A percentile compares a stretch with the other conserved stretches of the same genome.
phyloP scores from a whole-genome alignment of 2,329 filamentous ascomycete species.

The Aspergillus sp. region DNA sequence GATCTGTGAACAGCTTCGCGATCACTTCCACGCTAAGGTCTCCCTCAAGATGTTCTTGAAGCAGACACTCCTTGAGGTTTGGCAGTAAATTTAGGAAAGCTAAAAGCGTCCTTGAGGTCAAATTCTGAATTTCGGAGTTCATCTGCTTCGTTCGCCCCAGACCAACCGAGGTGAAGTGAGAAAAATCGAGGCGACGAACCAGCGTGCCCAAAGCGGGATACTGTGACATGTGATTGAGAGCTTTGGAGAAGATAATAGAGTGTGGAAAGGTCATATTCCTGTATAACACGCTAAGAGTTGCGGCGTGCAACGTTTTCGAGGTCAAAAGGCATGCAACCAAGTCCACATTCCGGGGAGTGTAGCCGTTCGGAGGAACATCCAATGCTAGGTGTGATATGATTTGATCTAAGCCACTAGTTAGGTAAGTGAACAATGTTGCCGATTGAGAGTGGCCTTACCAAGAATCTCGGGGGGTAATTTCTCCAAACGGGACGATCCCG shows the following conservation, averaged over 20 bases:
- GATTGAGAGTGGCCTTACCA: slow-evolving; percentile 56
- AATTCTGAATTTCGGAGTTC: slow-evolving; percentile 73
- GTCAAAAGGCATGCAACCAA: slow-evolving; percentile 75
- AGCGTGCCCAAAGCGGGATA: slow-evolving; percentile 74
- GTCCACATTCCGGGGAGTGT: slow-evolving; percentile 76
- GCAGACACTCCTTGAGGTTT: slow-evolving; percentile 75
- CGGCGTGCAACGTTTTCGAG: slow-evolving; percentile 74
- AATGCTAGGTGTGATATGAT: slow-evolving; percentile 76
- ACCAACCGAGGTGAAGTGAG: slow-evolving; percentile 80
- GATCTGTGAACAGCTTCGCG: slow-evolving; percentile 69
- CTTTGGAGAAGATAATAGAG: slow-evolving; percentile 82
- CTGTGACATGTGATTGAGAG: slow-evolving; percentile 68
- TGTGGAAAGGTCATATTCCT: slow-evolving; percentile 80
- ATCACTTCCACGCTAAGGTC: slow-evolving; percentile 73
- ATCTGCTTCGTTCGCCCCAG: slow-evolving; percentile 76
- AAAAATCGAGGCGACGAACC: slow-evolving; percentile 80
- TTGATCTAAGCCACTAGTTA: slow-evolving; percentile 54
- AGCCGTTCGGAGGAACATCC: slow-evolving; percentile 75
- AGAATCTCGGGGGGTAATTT: slow-evolving; percentile 71
- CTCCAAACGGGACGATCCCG: slow-evolving; percentile 62
- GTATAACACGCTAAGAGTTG: slow-evolving; percentile 76
- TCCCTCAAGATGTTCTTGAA: slow-evolving; percentile 79
- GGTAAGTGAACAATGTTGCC: slow-evolving; percentile 6
- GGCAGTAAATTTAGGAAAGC: slow-evolving; percentile 74
- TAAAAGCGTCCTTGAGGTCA: slow-evolving; percentile 74